Evolutionary conservation across 225 moss, liverwort and hornwort species (phyloP).

Genomic region (Pleurozium schreberi): DNA sequence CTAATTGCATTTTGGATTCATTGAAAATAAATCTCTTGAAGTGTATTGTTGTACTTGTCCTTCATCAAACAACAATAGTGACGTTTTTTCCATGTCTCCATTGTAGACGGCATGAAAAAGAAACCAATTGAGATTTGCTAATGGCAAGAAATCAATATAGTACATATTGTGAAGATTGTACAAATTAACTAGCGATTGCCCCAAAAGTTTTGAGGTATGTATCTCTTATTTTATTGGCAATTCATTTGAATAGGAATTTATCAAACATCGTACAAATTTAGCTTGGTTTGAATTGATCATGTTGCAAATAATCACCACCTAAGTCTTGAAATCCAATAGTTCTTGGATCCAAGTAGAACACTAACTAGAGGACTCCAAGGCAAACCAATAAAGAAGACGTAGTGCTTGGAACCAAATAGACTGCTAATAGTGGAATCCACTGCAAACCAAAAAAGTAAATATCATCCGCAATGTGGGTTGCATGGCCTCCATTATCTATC

Average conservation of each 20-base stretch:
- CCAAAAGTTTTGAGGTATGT: fast-evolving
- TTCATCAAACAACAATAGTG: not conserved
- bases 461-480: fast-evolving
- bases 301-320: fast-evolving
- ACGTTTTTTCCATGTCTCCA: fast-evolving
- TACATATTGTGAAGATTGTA: fast-evolving
- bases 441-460: fast-evolving
- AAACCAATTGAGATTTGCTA: not conserved
- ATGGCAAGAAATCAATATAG: not conserved
- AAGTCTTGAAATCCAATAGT: not conserved
- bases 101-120: not conserved
- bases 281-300: not conserved
- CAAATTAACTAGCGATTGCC: not conserved
- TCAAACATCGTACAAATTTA: fast-evolving
- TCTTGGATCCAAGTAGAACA: fast-evolving
- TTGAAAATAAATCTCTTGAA: not conserved
- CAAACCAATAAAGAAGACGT: fast-evolving
- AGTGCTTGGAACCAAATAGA: fast-evolving
- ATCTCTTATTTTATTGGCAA: not conserved
- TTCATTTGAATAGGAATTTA: not conserved
- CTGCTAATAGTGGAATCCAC: fast-evolving
- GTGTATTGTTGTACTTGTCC: not conserved
- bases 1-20: not conserved
- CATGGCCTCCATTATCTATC: fast-evolving
- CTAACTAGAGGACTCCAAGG: fast-evolving